Base-by-base conservation (phyloP, 2,329 filamentous ascomycete genomes). In the Ustilaginoidea virens region DNA sequence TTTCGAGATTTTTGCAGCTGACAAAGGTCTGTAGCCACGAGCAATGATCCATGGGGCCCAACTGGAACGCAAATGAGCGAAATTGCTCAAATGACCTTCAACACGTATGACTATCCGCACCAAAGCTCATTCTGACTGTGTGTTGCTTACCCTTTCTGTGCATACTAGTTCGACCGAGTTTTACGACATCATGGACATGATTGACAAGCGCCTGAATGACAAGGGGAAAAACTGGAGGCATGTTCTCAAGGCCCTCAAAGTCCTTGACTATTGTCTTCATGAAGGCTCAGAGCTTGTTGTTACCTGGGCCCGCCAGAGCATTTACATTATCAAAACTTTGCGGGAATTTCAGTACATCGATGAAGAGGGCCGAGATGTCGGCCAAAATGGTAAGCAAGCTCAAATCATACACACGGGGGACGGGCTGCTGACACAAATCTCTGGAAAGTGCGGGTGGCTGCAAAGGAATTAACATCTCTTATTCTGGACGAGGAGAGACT, bases 201-300 rank as follows among this genome's bases (percentile, higher is more conserved):
- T 98, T 41, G 90, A 98, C 59, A 96, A 96, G 64, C 79, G 90
- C 42, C 63, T 98, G 47, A 98, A 98, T 47, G 90, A 98, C 57
- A 96, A 98, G 58, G 90, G 90, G 49, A 98, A 96, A 67, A 98
- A 98, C 53, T 98, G 90, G 90, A 77, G 90, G 45, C 90, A 98
- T 52, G 90, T 98, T 9, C 63, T 98, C 35, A 98, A 98, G 58
- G 92, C 90, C 23, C 65, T 98, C 42, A 98, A 98, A 54, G 90
- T 98, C 30, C 69, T 96, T 33, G 90, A 98, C 55, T 98, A 98
- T 57, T 94, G 86, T 57, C 66, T 98, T 33, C 90, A 98, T 52
- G 90, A 98, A 53, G 90, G 90, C 27, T 94, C 86, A 1, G 90
- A 96, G 56, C 62, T 94, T 39, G 83, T 94, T 19, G 90, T 98